Evolutionary conservation across 768 basidiomycete genomes (phyloP).

Genomic region (Agaricus sinodeliciosus): DNA sequence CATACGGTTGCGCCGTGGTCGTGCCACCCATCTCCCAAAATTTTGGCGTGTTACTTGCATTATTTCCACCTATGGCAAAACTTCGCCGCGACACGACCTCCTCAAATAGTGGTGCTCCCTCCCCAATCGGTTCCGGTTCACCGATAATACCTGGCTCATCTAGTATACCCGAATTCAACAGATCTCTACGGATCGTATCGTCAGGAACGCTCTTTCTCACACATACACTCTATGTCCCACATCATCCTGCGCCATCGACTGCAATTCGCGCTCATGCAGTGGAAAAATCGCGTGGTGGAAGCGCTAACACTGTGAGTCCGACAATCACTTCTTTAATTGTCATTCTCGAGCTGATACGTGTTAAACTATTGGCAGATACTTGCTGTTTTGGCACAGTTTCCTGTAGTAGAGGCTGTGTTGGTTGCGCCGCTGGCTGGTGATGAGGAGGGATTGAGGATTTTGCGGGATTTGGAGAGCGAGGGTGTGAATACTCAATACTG

Average conservation of each 20-base stretch:
- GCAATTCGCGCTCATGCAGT: slow-evolving; percentile 71
- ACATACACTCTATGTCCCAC: slow-evolving; percentile 57
- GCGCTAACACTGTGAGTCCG: slow-evolving; percentile 47
- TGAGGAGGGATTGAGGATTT: slow-evolving; percentile 57
- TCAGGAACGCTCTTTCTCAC: slow-evolving; percentile 79
- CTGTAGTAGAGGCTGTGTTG: slow-evolving; percentile 56
- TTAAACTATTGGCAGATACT: slow-evolving; percentile 36
- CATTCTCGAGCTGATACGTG: background rate
- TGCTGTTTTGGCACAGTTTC: slow-evolving; percentile 67
- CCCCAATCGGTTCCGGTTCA: background rate
- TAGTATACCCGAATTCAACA: slow-evolving; percentile 20
- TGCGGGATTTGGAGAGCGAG: slow-evolving; percentile 57
- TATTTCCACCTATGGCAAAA: slow-evolving; percentile 31
- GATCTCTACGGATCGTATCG: slow-evolving; percentile 66
- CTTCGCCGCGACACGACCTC: slow-evolving; percentile 35
- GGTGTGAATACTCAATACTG: slow-evolving; percentile 68
- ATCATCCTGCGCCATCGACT: slow-evolving; percentile 50
- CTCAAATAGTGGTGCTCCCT: background rate
- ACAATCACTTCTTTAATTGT: background rate
- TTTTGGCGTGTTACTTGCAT: background rate
- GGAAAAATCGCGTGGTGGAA: slow-evolving; percentile 59
- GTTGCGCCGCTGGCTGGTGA: slow-evolving; percentile 72
- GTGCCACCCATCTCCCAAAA: background rate
- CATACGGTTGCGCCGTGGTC: too few species aligned
- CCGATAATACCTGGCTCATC: background rate